A percentile compares a stretch with the other conserved stretches of the same genome.
Evolutionary conservation across 345 rosid genomes (phyloP).

Genomic region (Moricandia arvensis): DNA sequence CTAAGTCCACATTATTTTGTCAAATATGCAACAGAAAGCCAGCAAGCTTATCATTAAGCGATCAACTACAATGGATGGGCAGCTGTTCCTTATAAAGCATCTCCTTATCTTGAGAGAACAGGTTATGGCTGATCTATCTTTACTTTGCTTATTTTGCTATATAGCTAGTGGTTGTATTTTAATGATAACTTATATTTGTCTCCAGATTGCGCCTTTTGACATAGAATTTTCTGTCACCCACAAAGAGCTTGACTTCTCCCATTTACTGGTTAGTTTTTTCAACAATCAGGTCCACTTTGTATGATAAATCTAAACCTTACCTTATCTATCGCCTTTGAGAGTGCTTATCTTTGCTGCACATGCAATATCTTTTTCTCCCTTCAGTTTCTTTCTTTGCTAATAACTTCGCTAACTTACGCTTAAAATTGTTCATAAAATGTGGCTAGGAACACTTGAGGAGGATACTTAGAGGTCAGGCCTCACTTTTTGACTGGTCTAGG

Average conservation of each 20-base stretch:
- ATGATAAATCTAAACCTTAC: neutral
- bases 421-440: constrained; percentile 24
- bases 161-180: neutral
- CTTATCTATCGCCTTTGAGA: neutral
- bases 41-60: constrained; percentile 81
- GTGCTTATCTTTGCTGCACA: neutral
- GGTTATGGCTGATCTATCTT: constrained; percentile 46
- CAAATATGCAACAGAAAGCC: constrained; percentile 65
- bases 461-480: constrained; percentile 95
- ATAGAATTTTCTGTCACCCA: constrained; percentile 91
- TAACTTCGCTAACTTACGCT: neutral
- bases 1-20: constrained; percentile 5
- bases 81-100: constrained; percentile 92
- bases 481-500: constrained; percentile 94
- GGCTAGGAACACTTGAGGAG: constrained; percentile 86
- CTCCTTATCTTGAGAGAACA: constrained; percentile 92
- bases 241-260: constrained; percentile 99
- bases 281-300: constrained; percentile 6
- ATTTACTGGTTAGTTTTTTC: constrained; percentile 78
- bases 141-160: constrained; percentile 20
- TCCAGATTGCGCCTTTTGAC: constrained; percentile 95
- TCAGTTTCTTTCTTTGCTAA: constrained; percentile 2
- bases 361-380: neutral
- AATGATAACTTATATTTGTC: neutral
- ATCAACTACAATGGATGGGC: constrained; percentile 85